Evolutionary conservation across 129 eudicot genomes (phyloP), one percentile per base, ranked within the genome.

Genomic region (Escallonia rubra): DNA sequence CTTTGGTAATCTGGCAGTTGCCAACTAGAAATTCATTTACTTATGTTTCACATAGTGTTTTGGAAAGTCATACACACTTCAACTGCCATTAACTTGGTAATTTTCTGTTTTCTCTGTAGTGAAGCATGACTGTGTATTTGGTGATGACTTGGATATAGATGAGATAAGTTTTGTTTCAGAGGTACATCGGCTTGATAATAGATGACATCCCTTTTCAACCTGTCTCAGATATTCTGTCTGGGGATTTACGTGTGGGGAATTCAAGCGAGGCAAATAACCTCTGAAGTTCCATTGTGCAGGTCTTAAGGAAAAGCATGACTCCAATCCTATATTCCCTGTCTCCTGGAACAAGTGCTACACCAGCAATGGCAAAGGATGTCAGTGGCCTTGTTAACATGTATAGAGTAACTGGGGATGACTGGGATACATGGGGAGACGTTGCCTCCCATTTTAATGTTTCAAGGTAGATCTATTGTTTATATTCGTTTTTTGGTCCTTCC

Each of bases 351-450:
- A 85, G 86, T 75, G 99, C 67, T 41, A 89, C 96, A 58, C 96
- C 99, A 39, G 70, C 78, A 51, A 80, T 93, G 96, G 99, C 96
- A 41, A 86, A 76, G 68, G 66, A 78, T 41, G 83, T 93, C 6
- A 79, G 79, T 49, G 76, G 86, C 42, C 75, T 89, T 56, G 95
- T 85, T 14, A 89, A 93, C 69, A 89, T 93, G 99, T 93, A 93
- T 74, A 82, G 99, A 79, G 76, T 93, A 63, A 93, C 99, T 3
- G 99, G 96, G 38, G 99, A 93, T 71, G 99, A 93, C 69, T 93
- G 99, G 96, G 99, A 93, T 83, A 59, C 70, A n/a, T 93, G 99
- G 99, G 80, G 71, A 69, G 96, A 93, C 59, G 96, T 93, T 53
- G 79, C 95, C 11, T 62, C 91, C 52, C 99, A 93, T 77, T 93